Percentiles rank a stretch among this genome's conserved stretches.
Evolutionary conservation across 2,329 filamentous ascomycete genomes (phyloP).

Genomic region (Colletotrichum musae): DNA sequence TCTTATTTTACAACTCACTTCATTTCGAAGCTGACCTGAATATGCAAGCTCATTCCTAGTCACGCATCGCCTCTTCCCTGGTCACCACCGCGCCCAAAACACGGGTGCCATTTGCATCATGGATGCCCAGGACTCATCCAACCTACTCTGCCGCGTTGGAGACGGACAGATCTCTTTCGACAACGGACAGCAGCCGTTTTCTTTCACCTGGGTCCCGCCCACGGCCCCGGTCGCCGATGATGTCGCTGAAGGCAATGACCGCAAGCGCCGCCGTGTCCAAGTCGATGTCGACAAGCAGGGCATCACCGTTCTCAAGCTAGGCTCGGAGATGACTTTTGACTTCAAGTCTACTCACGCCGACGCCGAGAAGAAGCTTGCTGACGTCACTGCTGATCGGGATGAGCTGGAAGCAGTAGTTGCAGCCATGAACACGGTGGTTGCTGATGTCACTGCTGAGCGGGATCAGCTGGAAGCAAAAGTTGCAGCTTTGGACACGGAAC

Average conservation of each 20-base stretch:
- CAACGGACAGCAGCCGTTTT: background rate
- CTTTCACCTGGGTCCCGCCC: background rate
- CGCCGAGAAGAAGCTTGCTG: constrained; percentile 10
- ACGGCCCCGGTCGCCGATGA: background rate
- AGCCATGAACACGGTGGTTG: background rate
- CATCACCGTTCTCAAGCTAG: constrained; percentile 1
- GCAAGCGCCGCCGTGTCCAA: constrained; percentile 25
- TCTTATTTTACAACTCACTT: no score
- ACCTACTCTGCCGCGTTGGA: background rate
- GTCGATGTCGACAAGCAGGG: constrained; percentile 21
- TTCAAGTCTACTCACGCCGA: constrained; percentile 16
- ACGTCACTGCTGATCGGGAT: constrained; percentile 5
- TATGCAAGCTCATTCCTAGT: no score
- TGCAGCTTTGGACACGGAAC: no score
- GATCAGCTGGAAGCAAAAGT: background rate
- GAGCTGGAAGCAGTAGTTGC: background rate
- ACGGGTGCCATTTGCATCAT: background rate
- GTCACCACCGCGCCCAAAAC: background rate
- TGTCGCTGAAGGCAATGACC: background rate
- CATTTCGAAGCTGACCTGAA: no score
- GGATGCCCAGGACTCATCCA: background rate
- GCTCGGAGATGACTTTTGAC: constrained; percentile 17
- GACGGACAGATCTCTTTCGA: background rate
- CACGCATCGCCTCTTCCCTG: no score
- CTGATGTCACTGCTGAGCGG: background rate